These are phyloP conservation scores for Debaryomyces castellii DNA, from an alignment of 805 yeast genomes.

Conservation along the genomic window DNA sequence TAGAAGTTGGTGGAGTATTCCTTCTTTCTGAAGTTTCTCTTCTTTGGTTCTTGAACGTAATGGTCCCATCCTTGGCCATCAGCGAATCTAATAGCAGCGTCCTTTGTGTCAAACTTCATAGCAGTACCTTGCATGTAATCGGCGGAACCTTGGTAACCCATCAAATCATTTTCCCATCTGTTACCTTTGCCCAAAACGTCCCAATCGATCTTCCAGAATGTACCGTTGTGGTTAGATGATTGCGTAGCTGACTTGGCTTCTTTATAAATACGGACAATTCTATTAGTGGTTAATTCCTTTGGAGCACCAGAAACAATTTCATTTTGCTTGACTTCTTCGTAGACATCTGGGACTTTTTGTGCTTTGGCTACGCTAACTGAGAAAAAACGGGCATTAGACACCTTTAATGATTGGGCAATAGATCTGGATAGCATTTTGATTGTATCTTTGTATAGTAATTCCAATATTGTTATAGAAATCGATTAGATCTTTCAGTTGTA, in stretches of 20 bases:
- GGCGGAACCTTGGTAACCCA: constrained; percentile 78
- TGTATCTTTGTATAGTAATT: not conserved
- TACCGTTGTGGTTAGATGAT: constrained; percentile 57
- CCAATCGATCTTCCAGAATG: constrained; percentile 79
- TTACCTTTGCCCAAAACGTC: constrained; percentile 73
- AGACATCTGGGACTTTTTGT: constrained; percentile 25
- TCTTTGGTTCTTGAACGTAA: constrained; percentile 78
- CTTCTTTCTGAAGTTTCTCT: constrained; percentile 70
- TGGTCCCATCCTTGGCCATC: constrained; percentile 84
- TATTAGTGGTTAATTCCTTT: constrained; percentile 51
- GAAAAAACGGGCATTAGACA: constrained; percentile 22
- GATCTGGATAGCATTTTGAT: constrained; percentile 23
- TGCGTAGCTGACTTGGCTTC: constrained; percentile 83
- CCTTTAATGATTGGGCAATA: constrained; percentile 13
- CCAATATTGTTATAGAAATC: not conserved
- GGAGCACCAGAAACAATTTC: constrained; percentile 81
- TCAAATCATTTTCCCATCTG: constrained; percentile 87
- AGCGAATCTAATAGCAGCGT: constrained; percentile 77
- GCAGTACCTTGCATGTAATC: constrained; percentile 82
- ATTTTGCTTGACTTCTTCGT: constrained; percentile 35
- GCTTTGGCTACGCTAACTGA: constrained; percentile 13
- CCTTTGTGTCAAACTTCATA: constrained; percentile 70
- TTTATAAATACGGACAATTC: constrained; percentile 75
- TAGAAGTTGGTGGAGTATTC: constrained; percentile 70
- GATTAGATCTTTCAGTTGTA: not conserved